Evolutionary conservation across 352 stramenopile genomes (phyloP).

Genomic region (Blastocystis sp.): DNA sequence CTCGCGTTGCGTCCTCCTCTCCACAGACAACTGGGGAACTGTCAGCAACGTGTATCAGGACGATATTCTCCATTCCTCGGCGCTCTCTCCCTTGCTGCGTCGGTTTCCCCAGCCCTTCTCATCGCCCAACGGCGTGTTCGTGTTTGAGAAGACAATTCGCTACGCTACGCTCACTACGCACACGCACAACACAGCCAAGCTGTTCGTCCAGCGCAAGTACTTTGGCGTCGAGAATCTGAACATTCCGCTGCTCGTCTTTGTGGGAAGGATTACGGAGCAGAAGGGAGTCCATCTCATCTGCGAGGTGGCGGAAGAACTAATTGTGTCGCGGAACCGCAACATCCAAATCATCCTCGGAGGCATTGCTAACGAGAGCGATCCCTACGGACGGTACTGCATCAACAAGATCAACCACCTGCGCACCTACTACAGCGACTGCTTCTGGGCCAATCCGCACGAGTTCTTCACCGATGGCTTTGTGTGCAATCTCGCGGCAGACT

Average conservation of each 20-base stretch:
- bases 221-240: conserved; percentile 55
- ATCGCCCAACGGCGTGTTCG: conserved; percentile 57
- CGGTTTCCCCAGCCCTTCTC: conserved; percentile 58
- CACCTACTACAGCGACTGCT: conserved; percentile 57
- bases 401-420: conserved; percentile 57
- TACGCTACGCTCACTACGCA: conserved; percentile 10
- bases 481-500: conserved; percentile 59
- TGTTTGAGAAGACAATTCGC: conserved; percentile 42
- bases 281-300: conserved; percentile 60
- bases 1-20: conserved; percentile 57
- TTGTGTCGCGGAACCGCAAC: conserved; percentile 35
- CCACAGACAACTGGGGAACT: conserved; percentile 58
- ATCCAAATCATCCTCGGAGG: conserved; percentile 59
- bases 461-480: conserved; percentile 60
- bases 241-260: conserved; percentile 58
- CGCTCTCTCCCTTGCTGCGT: conserved; percentile 52
- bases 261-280: conserved; percentile 59
- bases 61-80: conserved; percentile 56
- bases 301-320: conserved; percentile 55
- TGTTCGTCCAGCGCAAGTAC: conserved; percentile 59
- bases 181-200: conserved; percentile 58
- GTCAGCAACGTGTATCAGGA: conserved; percentile 56
- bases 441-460: conserved; percentile 60
- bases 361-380: conserved; percentile 58
- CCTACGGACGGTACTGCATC: conserved; percentile 58